phyloP scores from a whole-genome alignment of 176 grass and related monocot species.

The Ananas comosus region DNA sequence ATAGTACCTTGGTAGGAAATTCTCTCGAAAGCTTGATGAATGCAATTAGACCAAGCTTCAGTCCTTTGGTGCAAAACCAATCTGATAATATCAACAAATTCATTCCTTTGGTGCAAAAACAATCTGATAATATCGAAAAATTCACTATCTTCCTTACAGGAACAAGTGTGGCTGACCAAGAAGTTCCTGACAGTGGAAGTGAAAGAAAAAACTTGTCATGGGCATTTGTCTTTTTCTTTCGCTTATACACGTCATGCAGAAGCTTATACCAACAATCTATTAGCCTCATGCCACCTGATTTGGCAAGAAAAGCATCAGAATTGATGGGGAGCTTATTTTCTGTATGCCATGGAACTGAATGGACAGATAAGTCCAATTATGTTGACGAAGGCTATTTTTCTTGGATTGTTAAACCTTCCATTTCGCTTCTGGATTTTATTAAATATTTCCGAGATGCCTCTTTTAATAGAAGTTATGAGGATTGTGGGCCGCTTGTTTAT shows the following conservation, averaged over 20 bases:
- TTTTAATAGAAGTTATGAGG: conserved; percentile 27
- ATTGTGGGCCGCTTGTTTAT: conserved; percentile 46
- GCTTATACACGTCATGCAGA: conserved; percentile 63
- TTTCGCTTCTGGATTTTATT: conserved; percentile 49
- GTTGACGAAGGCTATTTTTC: conserved; percentile 63
- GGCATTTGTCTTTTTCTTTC: conserved; percentile 58
- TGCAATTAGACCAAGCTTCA: conserved; percentile 49
- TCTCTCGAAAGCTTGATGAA: conserved; percentile 67
- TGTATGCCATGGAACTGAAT: conserved; percentile 58
- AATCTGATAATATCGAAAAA: conserved; percentile 32
- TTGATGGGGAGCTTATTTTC: conserved; percentile 48
- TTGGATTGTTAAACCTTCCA: conserved; percentile 54
- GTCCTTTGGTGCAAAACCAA: conserved; percentile 45
- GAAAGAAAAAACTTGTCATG: conserved; percentile 37
- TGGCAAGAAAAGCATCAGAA: conserved; percentile 62
- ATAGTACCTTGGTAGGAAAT: conserved; percentile 62
- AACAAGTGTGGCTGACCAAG: conserved; percentile 23
- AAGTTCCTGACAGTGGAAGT: conserved; percentile 25
- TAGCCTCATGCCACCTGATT: conserved; percentile 73
- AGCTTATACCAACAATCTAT: conserved; percentile 63
- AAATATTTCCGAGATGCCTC: conserved; percentile 38
- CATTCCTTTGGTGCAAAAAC: conserved; percentile 39
- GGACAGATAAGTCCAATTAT: conserved; percentile 48
- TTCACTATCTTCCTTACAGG: conserved; percentile 42
- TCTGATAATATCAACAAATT: conserved; percentile 36